Percentiles rank a stretch among this genome's conserved stretches.
Evolutionary conservation across 768 basidiomycete species (phyloP).

Genomic region (Leccinellum luteum): DNA sequence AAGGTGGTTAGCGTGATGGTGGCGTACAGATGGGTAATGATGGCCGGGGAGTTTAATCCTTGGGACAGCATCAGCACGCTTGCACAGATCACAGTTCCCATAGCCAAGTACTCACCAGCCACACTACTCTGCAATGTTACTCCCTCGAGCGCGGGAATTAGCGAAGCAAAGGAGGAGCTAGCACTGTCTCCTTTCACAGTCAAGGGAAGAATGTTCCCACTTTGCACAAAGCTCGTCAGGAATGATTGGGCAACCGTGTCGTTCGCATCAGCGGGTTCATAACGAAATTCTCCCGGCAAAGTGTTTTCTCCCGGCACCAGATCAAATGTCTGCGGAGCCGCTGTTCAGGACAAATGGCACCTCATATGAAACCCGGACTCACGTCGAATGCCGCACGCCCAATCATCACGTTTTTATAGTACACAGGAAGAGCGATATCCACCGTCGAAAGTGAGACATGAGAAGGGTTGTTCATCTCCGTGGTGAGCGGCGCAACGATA

Average conservation of each 20-base stretch:
- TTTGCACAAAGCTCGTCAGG: slow-evolving; percentile 58
- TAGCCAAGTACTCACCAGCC: slow-evolving; percentile 34
- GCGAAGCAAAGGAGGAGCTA: slow-evolving; percentile 61
- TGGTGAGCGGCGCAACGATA: slow-evolving; percentile 55
- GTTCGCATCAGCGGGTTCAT: slow-evolving; percentile 61
- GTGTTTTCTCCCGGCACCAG: slow-evolving; percentile 57
- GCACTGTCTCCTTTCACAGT: slow-evolving; percentile 56
- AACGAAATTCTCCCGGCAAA: slow-evolving; percentile 61
- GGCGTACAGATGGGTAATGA: slow-evolving; percentile 58
- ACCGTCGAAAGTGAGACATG: slow-evolving; percentile 62
- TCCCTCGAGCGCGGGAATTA: slow-evolving; percentile 53
- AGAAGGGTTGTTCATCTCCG: slow-evolving; percentile 62
- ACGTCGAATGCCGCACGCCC: slow-evolving; percentile 61
- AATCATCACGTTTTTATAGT: slow-evolving; percentile 53
- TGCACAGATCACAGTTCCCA: background rate
- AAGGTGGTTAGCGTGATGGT: slow-evolving; percentile 51
- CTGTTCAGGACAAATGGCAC: background rate
- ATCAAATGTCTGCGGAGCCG: slow-evolving; percentile 44
- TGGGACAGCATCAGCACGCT: background rate
- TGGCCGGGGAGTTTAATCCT: slow-evolving; percentile 50
- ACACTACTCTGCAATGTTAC: slow-evolving; percentile 50
- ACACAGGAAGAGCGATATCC: slow-evolving; percentile 55
- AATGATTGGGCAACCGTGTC: slow-evolving; percentile 64
- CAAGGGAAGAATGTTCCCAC: slow-evolving; percentile 43
- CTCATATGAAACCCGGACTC: slow-evolving; percentile 17